Evolutionary conservation across 2,329 filamentous ascomycete species (phyloP), one percentile per base, ranked within the genome.

Genomic region (Coniochaeta sp.): DNA sequence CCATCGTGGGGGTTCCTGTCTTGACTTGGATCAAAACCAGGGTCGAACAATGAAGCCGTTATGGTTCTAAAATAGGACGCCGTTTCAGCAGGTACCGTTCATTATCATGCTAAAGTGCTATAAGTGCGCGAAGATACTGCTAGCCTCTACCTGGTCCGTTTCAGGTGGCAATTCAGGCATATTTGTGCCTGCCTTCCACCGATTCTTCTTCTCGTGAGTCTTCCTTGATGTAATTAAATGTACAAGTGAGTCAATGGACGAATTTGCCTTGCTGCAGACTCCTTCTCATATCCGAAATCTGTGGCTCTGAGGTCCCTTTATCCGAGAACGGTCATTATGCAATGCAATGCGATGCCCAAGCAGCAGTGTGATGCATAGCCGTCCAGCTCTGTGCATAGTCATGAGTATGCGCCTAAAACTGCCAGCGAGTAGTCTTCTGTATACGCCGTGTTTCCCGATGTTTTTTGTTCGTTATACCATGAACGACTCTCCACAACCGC

Each of bases 401-500:
- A 4, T 24, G 9, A 12, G 38, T 24, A n/a, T 4, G 19, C 14
- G 8, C 5, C 19, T 19, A n/a, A n/a, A 43, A 43, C 38, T 43
- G 38, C 11, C 38, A 19, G 9, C 38, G 19, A 47, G 12, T 6
- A 24, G 8, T 47, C 19, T 17, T 17, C 6, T 17, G 9, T 26
- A 26, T n/a, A n/a, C n/a, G 22, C 47, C 47, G n/a, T 50, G 19
- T 5, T 14, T 17, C 19, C 19, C 43, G 14, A n/a, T 6, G 6
- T 17, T n/a, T 31, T 24, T 14, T 28, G 9, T n/a, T n/a, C 28
- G 31, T 14, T 73, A 87, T 60, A 93, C 89, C 88, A 91, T 96
- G 73, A 98, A 98, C 1, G 92, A 96, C 78, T 98, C 93, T 70
- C 93, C 93, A 67, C 93, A 98, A 43, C 93, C 93, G 69, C 93